Conservation (phyloP, 768 basidiomycete genomes). For the Agrocybe pediades region DNA sequence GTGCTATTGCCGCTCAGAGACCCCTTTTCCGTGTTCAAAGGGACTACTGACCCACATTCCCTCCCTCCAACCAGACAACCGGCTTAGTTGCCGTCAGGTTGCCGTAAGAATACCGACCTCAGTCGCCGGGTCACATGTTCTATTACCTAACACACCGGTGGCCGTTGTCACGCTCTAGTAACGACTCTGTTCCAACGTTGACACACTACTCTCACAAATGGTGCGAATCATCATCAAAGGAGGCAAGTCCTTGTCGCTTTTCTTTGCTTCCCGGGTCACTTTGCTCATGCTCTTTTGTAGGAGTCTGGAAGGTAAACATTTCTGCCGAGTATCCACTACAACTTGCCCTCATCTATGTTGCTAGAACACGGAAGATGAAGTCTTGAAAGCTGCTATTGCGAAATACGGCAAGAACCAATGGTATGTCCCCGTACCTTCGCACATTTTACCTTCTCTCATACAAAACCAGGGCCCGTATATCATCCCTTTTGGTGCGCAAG, state of each 20-base stretch:
- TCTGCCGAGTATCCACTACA: neutral
- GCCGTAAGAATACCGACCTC: slow-evolving; percentile 8
- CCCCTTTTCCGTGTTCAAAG: neutral
- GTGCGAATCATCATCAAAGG: slow-evolving; percentile 92
- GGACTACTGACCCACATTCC: slow-evolving; percentile 2
- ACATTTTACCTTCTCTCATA: neutral
- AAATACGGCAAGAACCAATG: slow-evolving; percentile 98
- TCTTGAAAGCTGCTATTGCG: slow-evolving; percentile 97
- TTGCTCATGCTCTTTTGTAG: slow-evolving; percentile 28
- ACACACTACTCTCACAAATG: slow-evolving; percentile 42
- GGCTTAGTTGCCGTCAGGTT: neutral
- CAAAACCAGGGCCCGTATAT: slow-evolving; percentile 87
- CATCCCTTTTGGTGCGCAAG: slow-evolving; percentile 94
- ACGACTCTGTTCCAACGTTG: slow-evolving; percentile 5
- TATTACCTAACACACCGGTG: neutral
- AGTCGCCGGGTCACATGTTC: neutral
- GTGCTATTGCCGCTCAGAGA: neutral
- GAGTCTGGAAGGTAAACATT: slow-evolving; percentile 76
- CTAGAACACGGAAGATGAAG: slow-evolving; percentile 96
- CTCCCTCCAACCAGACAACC: slow-evolving; percentile 14
- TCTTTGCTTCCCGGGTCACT: slow-evolving; percentile 8
- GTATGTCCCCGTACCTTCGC: slow-evolving; percentile 33
- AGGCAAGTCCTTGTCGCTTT: slow-evolving; percentile 44
- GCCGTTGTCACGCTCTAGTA: slow-evolving; percentile 6
- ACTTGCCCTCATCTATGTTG: slow-evolving; percentile 13